These are phyloP conservation scores for Erigeron philadelphicus DNA, from an alignment of 140 eudicot species.

Conservation along the genomic window DNA sequence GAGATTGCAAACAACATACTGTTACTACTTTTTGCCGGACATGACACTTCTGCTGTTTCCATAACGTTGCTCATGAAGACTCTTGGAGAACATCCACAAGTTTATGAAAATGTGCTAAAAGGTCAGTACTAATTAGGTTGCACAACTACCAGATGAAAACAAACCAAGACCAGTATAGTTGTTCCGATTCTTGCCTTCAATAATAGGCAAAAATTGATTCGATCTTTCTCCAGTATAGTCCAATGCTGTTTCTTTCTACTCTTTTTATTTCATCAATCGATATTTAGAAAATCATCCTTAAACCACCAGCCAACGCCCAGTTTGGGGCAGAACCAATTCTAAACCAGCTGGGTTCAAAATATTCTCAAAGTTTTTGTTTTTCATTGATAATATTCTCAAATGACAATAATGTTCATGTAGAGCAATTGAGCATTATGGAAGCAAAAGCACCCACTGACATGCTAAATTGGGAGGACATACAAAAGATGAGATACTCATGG, in stretches of 20 bases:
- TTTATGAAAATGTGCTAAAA: conserved; percentile 43
- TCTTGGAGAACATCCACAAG: conserved; percentile 50
- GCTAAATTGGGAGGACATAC: conserved; percentile 61
- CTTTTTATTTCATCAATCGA: no score
- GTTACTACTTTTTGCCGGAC: conserved; percentile 57
- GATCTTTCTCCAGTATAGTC: no score
- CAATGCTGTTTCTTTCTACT: no score
- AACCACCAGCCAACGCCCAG: no score
- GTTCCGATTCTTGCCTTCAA: no score
- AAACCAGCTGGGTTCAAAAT: no score
- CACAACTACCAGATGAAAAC: no score
- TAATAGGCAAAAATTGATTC: no score
- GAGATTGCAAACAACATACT: conserved; percentile 51
- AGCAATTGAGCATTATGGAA: conserved; percentile 44
- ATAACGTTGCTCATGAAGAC: conserved; percentile 52
- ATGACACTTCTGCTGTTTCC: conserved; percentile 51
- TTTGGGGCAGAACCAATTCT: no score
- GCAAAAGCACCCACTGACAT: conserved; percentile 36
- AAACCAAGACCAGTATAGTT: no score
- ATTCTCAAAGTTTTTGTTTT: no score
- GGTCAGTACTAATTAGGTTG: conserved; percentile 28
- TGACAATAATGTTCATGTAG: conserved; percentile 21
- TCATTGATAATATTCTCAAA: background rate
- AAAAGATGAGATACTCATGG: conserved; percentile 78
- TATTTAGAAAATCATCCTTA: no score